These are phyloP conservation scores for Eleusine indica DNA, from an alignment of 176 grass and related monocot genomes.

Conservation along the genomic window DNA sequence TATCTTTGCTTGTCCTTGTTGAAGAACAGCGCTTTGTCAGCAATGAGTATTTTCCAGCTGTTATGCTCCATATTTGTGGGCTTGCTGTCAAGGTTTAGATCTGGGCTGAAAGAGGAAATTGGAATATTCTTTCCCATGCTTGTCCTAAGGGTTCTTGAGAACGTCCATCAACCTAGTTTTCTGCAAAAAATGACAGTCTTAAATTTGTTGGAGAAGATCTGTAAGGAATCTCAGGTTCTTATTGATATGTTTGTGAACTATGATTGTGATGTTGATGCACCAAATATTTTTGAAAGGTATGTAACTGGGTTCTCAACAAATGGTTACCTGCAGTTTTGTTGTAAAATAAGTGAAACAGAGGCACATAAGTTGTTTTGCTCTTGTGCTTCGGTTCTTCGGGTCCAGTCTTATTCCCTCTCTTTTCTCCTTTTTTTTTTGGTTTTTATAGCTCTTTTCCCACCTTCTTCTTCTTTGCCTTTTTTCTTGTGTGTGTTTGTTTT, in stretches of 20 bases:
- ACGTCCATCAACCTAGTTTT: slow-evolving; percentile 94
- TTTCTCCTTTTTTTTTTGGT: no score
- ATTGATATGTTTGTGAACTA: slow-evolving; percentile 98
- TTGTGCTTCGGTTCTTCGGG: no score
- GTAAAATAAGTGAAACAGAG: slow-evolving; percentile 14
- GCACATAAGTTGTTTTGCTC: background rate
- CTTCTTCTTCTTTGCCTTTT: no score
- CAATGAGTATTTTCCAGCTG: slow-evolving; percentile 96
- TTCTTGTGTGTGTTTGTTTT: no score
- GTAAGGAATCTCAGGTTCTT: slow-evolving; percentile 81
- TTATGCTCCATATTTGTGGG: slow-evolving; percentile 86
- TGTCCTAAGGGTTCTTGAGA: slow-evolving; percentile 90
- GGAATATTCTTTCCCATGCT: slow-evolving; percentile 99
- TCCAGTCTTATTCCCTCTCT: no score
- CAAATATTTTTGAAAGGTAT: slow-evolving; percentile 98
- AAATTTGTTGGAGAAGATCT: slow-evolving; percentile 87
- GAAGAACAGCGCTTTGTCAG: slow-evolving; percentile 90
- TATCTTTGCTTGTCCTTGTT: slow-evolving; percentile 95
- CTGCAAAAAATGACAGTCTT: slow-evolving; percentile 95
- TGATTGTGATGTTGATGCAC: slow-evolving; percentile 94
- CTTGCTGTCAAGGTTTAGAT: slow-evolving; percentile 93
- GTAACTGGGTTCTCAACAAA: slow-evolving; percentile 30
- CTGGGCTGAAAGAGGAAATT: slow-evolving; percentile 93
- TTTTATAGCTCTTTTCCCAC: no score
- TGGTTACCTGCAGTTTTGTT: slow-evolving; percentile 23